A percentile compares a stretch with the other conserved stretches of the same genome.
Evolutionary conservation across 2,329 filamentous ascomycete species (phyloP).

Genomic region (Cercospora zeina): DNA sequence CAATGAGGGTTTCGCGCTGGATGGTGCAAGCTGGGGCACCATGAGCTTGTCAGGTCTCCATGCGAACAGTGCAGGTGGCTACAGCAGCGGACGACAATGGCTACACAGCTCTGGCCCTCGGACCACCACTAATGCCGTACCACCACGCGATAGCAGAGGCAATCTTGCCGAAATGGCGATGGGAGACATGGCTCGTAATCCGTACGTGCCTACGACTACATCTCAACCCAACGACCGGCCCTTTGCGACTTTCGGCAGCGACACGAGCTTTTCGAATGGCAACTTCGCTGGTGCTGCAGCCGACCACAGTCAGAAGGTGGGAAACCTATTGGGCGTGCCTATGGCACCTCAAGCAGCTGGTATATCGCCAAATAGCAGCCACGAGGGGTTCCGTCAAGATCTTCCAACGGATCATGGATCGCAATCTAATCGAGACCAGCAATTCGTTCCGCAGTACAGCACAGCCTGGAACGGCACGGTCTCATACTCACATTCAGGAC

Average conservation of each 20-base stretch:
- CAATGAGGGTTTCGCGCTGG: slow-evolving; percentile 13
- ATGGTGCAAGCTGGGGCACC: slow-evolving; percentile 12
- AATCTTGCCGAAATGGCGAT: slow-evolving; percentile 7
- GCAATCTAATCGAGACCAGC: background rate
- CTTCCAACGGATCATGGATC: background rate
- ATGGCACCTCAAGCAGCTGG: slow-evolving; percentile 15
- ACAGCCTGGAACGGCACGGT: slow-evolving; percentile 5
- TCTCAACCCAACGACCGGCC: slow-evolving; percentile 11
- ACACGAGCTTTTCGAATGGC: slow-evolving; percentile 17
- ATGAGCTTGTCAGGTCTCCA: slow-evolving; percentile 13
- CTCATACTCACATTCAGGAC: background rate
- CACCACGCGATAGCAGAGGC: background rate
- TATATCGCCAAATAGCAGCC: background rate
- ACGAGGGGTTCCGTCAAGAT: background rate
- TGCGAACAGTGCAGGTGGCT: background rate
- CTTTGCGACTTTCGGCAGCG: slow-evolving; percentile 17
- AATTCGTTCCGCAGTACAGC: slow-evolving; percentile 8
- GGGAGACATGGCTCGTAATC: slow-evolving; percentile 8
- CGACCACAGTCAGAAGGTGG: slow-evolving; percentile 17
- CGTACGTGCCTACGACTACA: background rate
- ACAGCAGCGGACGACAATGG: slow-evolving; percentile 13
- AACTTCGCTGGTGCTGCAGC: slow-evolving; percentile 11
- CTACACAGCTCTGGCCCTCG: slow-evolving; percentile 3
- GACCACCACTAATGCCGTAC: background rate
- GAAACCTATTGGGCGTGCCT: slow-evolving; percentile 18